Conservation (phyloP, 495 filamentous ascomycete species). For the Penicillium roqueforti region DNA sequence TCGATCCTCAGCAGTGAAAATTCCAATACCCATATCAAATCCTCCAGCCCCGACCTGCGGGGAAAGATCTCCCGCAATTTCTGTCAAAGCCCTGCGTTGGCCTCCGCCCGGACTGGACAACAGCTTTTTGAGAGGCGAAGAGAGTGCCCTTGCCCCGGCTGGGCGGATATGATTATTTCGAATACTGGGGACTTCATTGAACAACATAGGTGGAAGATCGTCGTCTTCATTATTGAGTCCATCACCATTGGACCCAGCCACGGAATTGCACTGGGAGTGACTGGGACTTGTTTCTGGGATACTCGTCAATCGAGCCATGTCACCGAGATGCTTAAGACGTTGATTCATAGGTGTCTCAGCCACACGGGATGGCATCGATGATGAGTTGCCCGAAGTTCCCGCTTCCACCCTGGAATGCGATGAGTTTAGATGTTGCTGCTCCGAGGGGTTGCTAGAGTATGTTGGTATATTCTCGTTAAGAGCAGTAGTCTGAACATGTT, state of each 20-base stretch:
- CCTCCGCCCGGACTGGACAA: slow-evolving; percentile 42
- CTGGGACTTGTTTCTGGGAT: slow-evolving; percentile 44
- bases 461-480: slow-evolving; percentile 8
- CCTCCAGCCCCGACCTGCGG: slow-evolving; percentile 32
- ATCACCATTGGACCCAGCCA: slow-evolving; percentile 26
- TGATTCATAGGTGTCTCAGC: slow-evolving; percentile 39
- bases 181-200: slow-evolving; percentile 13
- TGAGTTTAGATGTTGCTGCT: not conserved
- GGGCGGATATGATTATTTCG: slow-evolving; percentile 25
- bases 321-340: slow-evolving; percentile 22
- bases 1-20: slow-evolving; percentile 42
- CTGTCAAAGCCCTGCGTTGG: slow-evolving; percentile 41
- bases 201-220: slow-evolving; percentile 39
- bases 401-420: not conserved
- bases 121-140: slow-evolving; percentile 36
- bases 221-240: slow-evolving; percentile 39
- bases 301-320: slow-evolving; percentile 31
- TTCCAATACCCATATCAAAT: slow-evolving; percentile 40
- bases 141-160: slow-evolving; percentile 19
- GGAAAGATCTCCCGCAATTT: slow-evolving; percentile 45
- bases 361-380: slow-evolving; percentile 41
- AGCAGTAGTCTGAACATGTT: slow-evolving; percentile 5
- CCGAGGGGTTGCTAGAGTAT: slow-evolving; percentile 17
- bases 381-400: slow-evolving; percentile 28
- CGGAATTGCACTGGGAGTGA: slow-evolving; percentile 25